Percentiles rank a stretch among this genome's conserved stretches.
phyloP scores from a whole-genome alignment of 768 basidiomycete species.

The Tephrocybe rancida region DNA sequence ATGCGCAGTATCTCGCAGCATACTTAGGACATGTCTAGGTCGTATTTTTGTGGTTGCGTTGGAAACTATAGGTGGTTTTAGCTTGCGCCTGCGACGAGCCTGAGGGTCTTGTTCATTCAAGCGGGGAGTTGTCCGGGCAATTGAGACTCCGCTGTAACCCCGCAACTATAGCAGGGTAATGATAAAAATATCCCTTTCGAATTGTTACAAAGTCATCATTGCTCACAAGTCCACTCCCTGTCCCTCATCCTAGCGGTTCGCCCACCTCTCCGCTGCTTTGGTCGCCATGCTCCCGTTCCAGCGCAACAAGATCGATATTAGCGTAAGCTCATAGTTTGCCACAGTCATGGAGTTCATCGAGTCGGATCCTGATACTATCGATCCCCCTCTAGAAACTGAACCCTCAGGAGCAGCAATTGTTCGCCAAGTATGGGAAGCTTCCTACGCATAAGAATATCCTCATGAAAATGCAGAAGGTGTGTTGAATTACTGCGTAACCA shows the following conservation, averaged over 20 bases:
- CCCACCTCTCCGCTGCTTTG: constrained; percentile 26
- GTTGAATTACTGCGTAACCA: constrained; percentile 20
- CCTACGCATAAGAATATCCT: constrained; percentile 93
- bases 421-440: constrained; percentile 92
- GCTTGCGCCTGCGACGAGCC: not conserved
- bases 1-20: not conserved
- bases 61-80: constrained; percentile 9
- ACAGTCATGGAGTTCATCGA: not conserved
- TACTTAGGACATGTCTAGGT: not conserved
- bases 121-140: constrained; percentile 10
- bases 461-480: constrained; percentile 93
- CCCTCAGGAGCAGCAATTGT: constrained; percentile 92
- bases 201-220: constrained; percentile 21
- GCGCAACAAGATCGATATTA: constrained; percentile 94
- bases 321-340: constrained; percentile 52
- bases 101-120: not conserved
- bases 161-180: constrained; percentile 23
- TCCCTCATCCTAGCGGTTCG: constrained; percentile 23
- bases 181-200: constrained; percentile 18
- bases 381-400: constrained; percentile 62
- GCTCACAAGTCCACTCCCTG: constrained; percentile 14
- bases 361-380: constrained; percentile 24
- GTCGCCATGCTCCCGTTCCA: constrained; percentile 69
- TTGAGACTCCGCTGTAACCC: constrained; percentile 31
- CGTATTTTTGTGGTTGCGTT: constrained; percentile 1